Evolutionary conservation across 495 filamentous ascomycete species (phyloP).

Genomic region (Trypethelium eluteriae): DNA sequence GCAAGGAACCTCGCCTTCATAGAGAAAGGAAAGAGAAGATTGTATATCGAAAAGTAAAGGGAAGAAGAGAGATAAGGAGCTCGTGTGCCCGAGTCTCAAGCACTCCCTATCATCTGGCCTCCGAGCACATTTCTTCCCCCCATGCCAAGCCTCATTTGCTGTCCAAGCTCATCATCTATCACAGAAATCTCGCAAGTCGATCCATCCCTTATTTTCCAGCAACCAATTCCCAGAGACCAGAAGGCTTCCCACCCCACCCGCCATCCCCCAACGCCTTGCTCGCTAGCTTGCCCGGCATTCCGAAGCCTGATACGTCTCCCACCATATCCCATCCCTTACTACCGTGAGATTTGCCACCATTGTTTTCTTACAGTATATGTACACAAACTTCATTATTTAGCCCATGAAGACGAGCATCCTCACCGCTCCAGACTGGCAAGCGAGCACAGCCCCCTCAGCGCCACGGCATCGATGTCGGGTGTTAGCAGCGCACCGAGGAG

Average conservation of each 20-base stretch:
- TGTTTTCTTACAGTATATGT: neutral
- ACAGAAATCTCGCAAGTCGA: too few species aligned
- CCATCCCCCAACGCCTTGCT: too few species aligned
- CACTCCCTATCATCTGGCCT: neutral
- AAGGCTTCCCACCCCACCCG: too few species aligned
- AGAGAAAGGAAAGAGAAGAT: neutral
- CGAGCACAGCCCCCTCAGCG: slow-evolving; percentile 28
- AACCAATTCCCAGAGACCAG: too few species aligned
- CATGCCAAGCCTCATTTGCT: neutral
- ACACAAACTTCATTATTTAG: neutral
- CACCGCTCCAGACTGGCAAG: neutral
- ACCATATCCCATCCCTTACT: too few species aligned
- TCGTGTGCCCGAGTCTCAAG: neutral
- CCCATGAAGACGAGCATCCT: neutral
- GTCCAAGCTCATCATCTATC: too few species aligned
- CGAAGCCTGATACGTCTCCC: too few species aligned
- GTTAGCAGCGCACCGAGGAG: slow-evolving; percentile 31
- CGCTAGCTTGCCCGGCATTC: too few species aligned
- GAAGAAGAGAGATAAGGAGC: neutral
- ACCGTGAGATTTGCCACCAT: neutral
- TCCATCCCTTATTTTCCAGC: too few species aligned
- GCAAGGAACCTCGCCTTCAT: neutral
- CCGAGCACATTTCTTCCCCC: neutral
- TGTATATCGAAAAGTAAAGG: neutral
- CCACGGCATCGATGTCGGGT: slow-evolving; percentile 26